phyloP scores from a whole-genome alignment of 331 rosid species.

The Rhamnella rubrinervis region DNA sequence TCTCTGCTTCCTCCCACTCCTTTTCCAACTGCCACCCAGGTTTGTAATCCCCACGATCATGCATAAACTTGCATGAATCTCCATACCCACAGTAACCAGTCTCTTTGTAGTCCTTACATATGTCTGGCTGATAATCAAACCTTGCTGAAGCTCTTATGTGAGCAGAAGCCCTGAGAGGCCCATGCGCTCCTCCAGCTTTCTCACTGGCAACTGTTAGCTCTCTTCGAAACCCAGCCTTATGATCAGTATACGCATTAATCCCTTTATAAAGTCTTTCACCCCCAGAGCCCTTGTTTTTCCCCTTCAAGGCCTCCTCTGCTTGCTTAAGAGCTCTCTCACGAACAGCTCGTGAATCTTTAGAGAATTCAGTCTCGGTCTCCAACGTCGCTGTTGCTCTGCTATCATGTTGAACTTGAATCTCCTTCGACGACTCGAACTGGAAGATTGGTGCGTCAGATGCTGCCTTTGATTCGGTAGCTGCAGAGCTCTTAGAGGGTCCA shows the following conservation, averaged over 20 bases:
- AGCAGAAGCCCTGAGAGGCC: slow-evolving; percentile 93
- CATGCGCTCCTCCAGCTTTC: slow-evolving; percentile 91
- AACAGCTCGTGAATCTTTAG: slow-evolving; percentile 78
- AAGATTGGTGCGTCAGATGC: slow-evolving; percentile 45
- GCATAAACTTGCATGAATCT: slow-evolving; percentile 88
- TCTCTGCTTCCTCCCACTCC: slow-evolving; percentile 92
- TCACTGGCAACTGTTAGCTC: slow-evolving; percentile 85
- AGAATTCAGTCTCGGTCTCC: slow-evolving; percentile 85
- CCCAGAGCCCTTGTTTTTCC: slow-evolving; percentile 42
- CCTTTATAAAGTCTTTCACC: slow-evolving; percentile 68
- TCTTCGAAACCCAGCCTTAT: slow-evolving; percentile 83
- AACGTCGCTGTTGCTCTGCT: slow-evolving; percentile 79
- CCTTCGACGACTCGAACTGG: slow-evolving; percentile 81
- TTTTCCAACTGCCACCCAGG: slow-evolving; percentile 94
- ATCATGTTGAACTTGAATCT: slow-evolving; percentile 80
- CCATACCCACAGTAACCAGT: slow-evolving; percentile 93
- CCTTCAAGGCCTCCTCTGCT: slow-evolving; percentile 62
- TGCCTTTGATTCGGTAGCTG: slow-evolving; percentile 34
- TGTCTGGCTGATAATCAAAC: slow-evolving; percentile 96
- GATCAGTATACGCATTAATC: slow-evolving; percentile 60
- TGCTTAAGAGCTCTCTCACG: slow-evolving; percentile 83
- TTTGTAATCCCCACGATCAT: slow-evolving; percentile 91
- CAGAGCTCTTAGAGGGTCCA: slow-evolving; percentile 48
- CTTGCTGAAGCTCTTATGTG: slow-evolving; percentile 84
- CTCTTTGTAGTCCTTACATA: slow-evolving; percentile 91